Base-by-base conservation (phyloP, 169 alveolate species). In the Plasmodium inui region DNA sequence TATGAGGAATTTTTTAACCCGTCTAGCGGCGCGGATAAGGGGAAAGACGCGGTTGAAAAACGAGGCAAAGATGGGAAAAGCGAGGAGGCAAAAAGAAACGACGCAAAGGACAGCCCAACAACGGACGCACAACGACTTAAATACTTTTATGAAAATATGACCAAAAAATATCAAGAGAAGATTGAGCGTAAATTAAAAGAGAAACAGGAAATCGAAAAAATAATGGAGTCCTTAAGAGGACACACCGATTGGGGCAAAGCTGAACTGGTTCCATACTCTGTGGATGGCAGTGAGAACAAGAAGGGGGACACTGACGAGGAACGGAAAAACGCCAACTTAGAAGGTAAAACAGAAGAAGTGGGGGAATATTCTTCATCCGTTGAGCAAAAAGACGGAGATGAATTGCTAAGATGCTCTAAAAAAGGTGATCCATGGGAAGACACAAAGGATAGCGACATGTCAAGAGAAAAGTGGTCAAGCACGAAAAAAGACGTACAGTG, bases 101-200 rank as follows among this genome's bases (percentile, higher is more conserved):
- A 71, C 30, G 57, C 30, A 39, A 85, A 85, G 30, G n/a, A 22
- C 12, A 74, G 17, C n/a, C 44, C 55, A 28, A 28, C 46, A 76
- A 28, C 44, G 28, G 86, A 74, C 3, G 50, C 53, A 9, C 82
- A 78, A 55, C 32, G 85, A 76, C 79, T 86, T 74, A 86, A 86
- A 70, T 34, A 12, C 50, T 86, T 86, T 86, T 86, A 86, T 86
- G 93, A 86, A 86, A 86, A 86, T 30, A 22, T 86, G 70, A 5
- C 32, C 10, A 86, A 76, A 86, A 53, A 74, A 28, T 86, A 50
- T 34, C 93, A 86, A n/a, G 79, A 30, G 53, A 86, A 86, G 28
- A 86, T 86, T 74, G 85, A 86, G 37, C 19, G 39, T 28, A 86
- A 86, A 44, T 76, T 86, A 55, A 74, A 86, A 37, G 93, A 86